A percentile compares a stretch with the other conserved stretches of the same genome.
phyloP scores from a whole-genome alignment of 2,329 filamentous ascomycete species.

The Bimuria novae-zelandiae region DNA sequence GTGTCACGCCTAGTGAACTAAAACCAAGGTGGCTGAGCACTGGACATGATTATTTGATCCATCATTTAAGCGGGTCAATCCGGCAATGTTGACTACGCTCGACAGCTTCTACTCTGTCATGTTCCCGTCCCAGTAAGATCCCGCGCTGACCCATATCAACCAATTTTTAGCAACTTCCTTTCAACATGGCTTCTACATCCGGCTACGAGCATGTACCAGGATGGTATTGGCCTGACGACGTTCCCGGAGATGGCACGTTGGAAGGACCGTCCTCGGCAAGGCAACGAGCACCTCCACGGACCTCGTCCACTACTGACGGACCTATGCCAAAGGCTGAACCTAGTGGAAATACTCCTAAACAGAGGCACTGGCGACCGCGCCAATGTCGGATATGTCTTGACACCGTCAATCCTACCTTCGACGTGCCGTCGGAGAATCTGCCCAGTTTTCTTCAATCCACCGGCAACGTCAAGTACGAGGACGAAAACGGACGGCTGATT shows the following conservation, averaged over 20 bases:
- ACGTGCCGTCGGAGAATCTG: slow-evolving; percentile 58
- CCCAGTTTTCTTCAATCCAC: slow-evolving; percentile 61
- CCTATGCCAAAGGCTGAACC: slow-evolving; percentile 14
- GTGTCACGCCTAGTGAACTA: slow-evolving; percentile 30
- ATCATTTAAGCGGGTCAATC: slow-evolving; percentile 8
- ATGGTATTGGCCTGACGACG: slow-evolving; percentile 55
- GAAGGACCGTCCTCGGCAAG: slow-evolving; percentile 22
- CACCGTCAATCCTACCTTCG: slow-evolving; percentile 64
- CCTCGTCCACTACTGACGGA: slow-evolving; percentile 18
- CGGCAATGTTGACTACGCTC: slow-evolving; percentile 20
- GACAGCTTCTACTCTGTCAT: slow-evolving; percentile 13
- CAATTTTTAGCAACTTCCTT: slow-evolving; percentile 1
- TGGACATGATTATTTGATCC: neutral
- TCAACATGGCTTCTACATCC: slow-evolving; percentile 49
- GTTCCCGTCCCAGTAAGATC: slow-evolving; percentile 29
- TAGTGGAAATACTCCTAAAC: slow-evolving; percentile 23
- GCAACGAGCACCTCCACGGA: slow-evolving; percentile 19
- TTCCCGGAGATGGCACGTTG: slow-evolving; percentile 41
- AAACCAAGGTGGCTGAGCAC: slow-evolving; percentile 8
- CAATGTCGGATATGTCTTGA: slow-evolving; percentile 92
- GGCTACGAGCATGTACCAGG: slow-evolving; percentile 46
- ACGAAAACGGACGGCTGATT: slow-evolving; percentile 76
- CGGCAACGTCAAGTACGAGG: slow-evolving; percentile 70
- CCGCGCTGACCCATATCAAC: slow-evolving; percentile 23
- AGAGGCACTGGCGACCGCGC: slow-evolving; percentile 67